A percentile compares a stretch with the other conserved stretches of the same genome.
These are phyloP conservation scores for Globisporangium middletonii DNA, from an alignment of 352 stramenopile genomes.

Conservation along the genomic window DNA sequence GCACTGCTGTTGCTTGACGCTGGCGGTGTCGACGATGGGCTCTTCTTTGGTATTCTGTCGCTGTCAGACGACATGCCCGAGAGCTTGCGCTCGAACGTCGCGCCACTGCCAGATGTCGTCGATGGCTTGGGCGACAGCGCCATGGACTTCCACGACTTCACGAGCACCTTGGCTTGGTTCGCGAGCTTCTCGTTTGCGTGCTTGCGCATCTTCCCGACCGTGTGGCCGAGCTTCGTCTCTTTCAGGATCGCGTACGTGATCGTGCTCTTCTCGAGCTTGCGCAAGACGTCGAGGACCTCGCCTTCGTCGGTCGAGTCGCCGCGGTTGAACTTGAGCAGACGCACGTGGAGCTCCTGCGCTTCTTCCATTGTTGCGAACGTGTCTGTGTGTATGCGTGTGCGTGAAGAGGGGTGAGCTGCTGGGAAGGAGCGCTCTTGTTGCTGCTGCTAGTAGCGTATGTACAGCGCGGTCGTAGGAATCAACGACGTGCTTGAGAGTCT, in stretches of 20 bases:
- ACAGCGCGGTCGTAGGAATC: neutral
- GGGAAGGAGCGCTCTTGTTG: neutral
- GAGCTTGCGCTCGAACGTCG: slow-evolving; percentile 23
- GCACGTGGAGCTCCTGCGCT: slow-evolving; percentile 55
- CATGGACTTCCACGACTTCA: slow-evolving; percentile 88
- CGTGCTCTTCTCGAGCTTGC: slow-evolving; percentile 42
- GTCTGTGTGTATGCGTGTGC: no score
- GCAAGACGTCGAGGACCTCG: slow-evolving; percentile 59
- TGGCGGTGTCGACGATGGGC: slow-evolving; percentile 4
- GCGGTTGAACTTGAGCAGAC: slow-evolving; percentile 65
- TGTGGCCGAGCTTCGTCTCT: slow-evolving; percentile 82
- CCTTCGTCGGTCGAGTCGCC: slow-evolving; percentile 52
- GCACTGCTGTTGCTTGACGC: slow-evolving; percentile 1
- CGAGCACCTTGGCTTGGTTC: slow-evolving; percentile 60
- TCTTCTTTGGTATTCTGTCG: slow-evolving; percentile 25
- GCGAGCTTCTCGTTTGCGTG: slow-evolving; percentile 81
- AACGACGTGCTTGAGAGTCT: neutral
- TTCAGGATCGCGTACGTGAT: slow-evolving; percentile 74
- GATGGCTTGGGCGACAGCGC: slow-evolving; percentile 52
- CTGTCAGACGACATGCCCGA: slow-evolving; percentile 21
- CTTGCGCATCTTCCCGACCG: slow-evolving; percentile 86
- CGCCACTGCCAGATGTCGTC: neutral
- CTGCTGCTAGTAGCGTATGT: neutral
- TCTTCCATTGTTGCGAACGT: slow-evolving; percentile 46
- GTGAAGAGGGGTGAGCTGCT: neutral